Percentiles rank a stretch among this genome's conserved stretches.
These are phyloP conservation scores for Fusarium hostae DNA, from an alignment of 2,329 filamentous ascomycete genomes.

Conservation along the genomic window DNA sequence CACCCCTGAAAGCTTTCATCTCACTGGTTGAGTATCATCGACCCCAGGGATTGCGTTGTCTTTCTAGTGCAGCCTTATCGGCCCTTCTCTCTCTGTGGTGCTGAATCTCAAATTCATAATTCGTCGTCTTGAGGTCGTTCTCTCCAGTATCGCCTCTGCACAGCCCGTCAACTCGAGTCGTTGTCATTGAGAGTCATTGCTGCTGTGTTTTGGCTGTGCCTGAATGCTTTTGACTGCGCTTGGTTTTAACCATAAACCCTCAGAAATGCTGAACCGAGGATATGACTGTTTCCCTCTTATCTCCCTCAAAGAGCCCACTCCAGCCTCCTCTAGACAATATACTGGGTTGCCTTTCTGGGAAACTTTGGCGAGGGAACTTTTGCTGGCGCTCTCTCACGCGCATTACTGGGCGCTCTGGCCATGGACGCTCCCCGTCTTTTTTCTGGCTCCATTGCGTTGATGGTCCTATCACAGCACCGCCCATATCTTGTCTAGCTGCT, in stretches of 20 bases:
- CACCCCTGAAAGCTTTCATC: conserved; percentile 39
- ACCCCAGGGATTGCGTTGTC: conserved; percentile 37
- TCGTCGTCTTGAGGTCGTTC: conserved; percentile 6
- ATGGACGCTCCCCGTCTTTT: conserved; percentile 37
- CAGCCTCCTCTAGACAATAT: conserved; percentile 44
- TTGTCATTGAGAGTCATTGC: background rate
- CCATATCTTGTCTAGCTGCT: conserved; percentile 44
- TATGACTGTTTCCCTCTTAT: conserved; percentile 37
- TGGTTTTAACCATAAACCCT: conserved; percentile 20
- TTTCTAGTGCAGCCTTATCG: conserved; percentile 37
- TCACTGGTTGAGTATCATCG: conserved; percentile 43
- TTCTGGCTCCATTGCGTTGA: conserved; percentile 35
- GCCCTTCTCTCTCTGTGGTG: conserved; percentile 39
- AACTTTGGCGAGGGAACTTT: conserved; percentile 55
- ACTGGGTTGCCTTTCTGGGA: conserved; percentile 51
- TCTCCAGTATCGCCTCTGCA: conserved; percentile 24
- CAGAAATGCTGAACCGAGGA: conserved; percentile 23
- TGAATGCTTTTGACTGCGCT: conserved; percentile 3
- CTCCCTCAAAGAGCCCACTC: conserved; percentile 43
- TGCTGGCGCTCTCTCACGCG: conserved; percentile 51
- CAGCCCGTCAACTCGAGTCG: conserved; percentile 2
- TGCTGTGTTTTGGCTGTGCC: conserved; percentile 15
- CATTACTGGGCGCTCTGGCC: conserved; percentile 49
- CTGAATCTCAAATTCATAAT: conserved; percentile 31
- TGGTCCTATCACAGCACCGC: conserved; percentile 44